These are phyloP conservation scores for Haberlea rhodopensis DNA, from an alignment of 257 asterid species.

Conservation along the genomic window DNA sequence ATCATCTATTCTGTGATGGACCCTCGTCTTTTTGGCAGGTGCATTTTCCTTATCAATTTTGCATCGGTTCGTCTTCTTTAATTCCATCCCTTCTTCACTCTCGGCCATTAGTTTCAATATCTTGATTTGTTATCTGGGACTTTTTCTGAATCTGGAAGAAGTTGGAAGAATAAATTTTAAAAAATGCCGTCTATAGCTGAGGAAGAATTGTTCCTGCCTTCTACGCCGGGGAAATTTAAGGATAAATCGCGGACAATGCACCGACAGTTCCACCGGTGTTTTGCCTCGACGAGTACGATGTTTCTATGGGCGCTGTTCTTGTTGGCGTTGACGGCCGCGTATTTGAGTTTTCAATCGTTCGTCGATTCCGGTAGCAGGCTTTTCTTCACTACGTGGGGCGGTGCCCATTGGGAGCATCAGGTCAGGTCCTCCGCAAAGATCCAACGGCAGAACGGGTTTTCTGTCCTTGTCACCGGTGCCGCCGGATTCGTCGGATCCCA, in stretches of 20 bases:
- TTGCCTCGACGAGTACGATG: conserved; percentile 14
- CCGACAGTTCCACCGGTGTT: conserved; percentile 14
- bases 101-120: too few species aligned
- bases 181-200: conserved; percentile 1
- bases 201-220: conserved; percentile 9
- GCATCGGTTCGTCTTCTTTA: too few species aligned
- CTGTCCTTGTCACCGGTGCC: conserved; percentile 19
- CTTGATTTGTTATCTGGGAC: too few species aligned
- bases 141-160: too few species aligned
- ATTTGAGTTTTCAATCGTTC: conserved; percentile 12
- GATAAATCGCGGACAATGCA: conserved; percentile 12
- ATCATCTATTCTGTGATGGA: too few species aligned
- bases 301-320: conserved; percentile 16
- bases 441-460: conserved; percentile 2
- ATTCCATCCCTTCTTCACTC: too few species aligned
- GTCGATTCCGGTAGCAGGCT: conserved; percentile 11
- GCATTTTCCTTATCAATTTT: too few species aligned
- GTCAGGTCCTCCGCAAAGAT: conserved; percentile 14
- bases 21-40: too few species aligned
- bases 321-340: conserved; percentile 16
- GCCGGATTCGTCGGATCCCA: conserved; percentile 20
- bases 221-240: conserved; percentile 21
- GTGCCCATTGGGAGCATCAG: conserved; percentile 16
- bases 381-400: conserved; percentile 14
- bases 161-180: too few species aligned